phyloP scores from a whole-genome alignment of 108 stramenopile species.

The Stephanodiscus triporus region DNA sequence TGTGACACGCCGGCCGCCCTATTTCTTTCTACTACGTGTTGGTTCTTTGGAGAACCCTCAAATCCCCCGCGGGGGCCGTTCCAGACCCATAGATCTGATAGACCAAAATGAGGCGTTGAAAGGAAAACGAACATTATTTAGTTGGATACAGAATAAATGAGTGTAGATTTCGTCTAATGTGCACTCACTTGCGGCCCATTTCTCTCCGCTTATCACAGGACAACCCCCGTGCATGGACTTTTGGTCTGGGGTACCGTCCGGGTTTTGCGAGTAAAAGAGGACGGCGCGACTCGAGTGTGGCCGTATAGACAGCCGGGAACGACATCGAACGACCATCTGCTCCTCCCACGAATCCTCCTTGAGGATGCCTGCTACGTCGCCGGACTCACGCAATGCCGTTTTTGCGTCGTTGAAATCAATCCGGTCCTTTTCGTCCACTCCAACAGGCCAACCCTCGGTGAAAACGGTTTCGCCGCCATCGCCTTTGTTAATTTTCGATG shows the following conservation, averaged over 20 bases:
- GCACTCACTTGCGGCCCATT: conserved; percentile 83
- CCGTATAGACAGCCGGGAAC: conserved; percentile 66
- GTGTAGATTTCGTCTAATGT: not conserved
- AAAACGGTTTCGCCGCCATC: conserved; percentile 97
- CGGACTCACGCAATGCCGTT: conserved; percentile 48
- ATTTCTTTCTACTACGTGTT: conserved; percentile 56
- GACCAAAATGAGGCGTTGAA: not conserved
- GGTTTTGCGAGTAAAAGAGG: conserved; percentile 86
- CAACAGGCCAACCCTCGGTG: conserved; percentile 62
- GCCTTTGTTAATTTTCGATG: conserved; percentile 8
- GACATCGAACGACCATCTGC: conserved; percentile 75
- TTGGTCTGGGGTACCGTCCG: conserved; percentile 77
- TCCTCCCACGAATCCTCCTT: conserved; percentile 83
- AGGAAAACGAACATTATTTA: not conserved
- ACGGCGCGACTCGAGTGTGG: conserved; percentile 80
- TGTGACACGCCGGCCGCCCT: conserved; percentile 28
- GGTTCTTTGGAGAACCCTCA: conserved; percentile 57
- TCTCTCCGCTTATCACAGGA: conserved; percentile 70
- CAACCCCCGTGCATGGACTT: conserved; percentile 89
- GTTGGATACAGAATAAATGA: not conserved
- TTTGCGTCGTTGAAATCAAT: conserved; percentile 29
- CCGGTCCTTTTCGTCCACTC: conserved; percentile 52
- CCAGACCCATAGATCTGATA: conserved; percentile 56
- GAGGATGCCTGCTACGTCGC: conserved; percentile 54
- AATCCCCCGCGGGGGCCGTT: conserved; percentile 62